phyloP scores from a whole-genome alignment of 441 rosid species.

The Syzygium malaccense region DNA sequence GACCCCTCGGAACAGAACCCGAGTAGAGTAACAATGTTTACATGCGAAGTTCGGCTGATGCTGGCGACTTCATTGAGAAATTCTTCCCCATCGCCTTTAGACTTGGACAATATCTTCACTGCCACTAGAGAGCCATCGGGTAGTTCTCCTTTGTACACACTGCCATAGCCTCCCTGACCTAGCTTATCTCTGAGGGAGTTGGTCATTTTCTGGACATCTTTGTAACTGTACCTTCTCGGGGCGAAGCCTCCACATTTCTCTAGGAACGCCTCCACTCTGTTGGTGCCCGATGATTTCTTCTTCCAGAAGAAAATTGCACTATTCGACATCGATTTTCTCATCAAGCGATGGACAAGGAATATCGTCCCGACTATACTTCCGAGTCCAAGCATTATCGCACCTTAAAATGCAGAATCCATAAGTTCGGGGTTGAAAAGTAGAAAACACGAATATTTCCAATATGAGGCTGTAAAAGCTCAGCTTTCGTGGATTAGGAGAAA shows the following conservation, averaged over 20 bases:
- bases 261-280: background rate
- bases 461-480: background rate
- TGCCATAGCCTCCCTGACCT: slow-evolving; percentile 17
- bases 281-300: background rate
- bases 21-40: background rate
- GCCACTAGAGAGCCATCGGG: slow-evolving; percentile 6
- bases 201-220: slow-evolving; percentile 6
- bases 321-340: background rate
- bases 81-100: slow-evolving; percentile 1
- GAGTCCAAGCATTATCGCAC: background rate
- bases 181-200: slow-evolving; percentile 4
- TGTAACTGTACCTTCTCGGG: slow-evolving; percentile 3
- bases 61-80: background rate
- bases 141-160: slow-evolving; percentile 6
- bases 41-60: background rate
- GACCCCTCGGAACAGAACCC: background rate
- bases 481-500: background rate
- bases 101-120: slow-evolving; percentile 5
- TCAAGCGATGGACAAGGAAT: background rate
- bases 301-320: background rate
- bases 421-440: background rate
- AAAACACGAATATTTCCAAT: background rate
- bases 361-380: background rate
- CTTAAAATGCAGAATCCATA: background rate
- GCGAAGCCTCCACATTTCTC: background rate